These are phyloP conservation scores for Croton setiger DNA, from an alignment of 441 rosid genomes.

Conservation along the genomic window DNA sequence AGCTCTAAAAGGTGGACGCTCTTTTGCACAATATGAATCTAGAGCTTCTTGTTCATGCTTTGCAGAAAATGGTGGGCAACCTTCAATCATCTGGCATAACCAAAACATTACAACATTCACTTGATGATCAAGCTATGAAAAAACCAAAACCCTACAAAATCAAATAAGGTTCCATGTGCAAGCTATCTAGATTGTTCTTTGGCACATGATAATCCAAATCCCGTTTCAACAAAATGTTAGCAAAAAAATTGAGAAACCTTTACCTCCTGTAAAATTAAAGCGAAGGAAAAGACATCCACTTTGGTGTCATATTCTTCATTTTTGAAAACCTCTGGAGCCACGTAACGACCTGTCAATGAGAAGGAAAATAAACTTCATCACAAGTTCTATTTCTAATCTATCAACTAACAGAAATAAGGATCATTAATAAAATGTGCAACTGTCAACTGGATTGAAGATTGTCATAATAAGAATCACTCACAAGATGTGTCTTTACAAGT, in stretches of 20 bases:
- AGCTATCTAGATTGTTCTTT: too few relatives aligned
- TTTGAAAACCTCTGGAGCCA: slow-evolving; percentile 87
- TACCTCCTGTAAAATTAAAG: slow-evolving; percentile 92
- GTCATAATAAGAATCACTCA: slow-evolving; percentile 37
- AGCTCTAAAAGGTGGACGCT: slow-evolving; percentile 72
- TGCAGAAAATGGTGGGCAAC: slow-evolving; percentile 62
- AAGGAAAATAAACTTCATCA: slow-evolving; percentile 16
- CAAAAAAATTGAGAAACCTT: slow-evolving; percentile 9
- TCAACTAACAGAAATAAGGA: neutral
- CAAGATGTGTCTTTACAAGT: slow-evolving; percentile 62
- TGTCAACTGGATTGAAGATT: neutral
- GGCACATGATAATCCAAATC: too few relatives aligned
- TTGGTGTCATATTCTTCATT: slow-evolving; percentile 80
- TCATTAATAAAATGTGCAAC: neutral
- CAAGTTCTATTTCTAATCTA: slow-evolving; percentile 1
- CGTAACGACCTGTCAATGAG: slow-evolving; percentile 63
- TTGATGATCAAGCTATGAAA: neutral
- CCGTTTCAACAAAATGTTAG: neutral
- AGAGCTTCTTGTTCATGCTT: slow-evolving; percentile 67
- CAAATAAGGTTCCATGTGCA: neutral
- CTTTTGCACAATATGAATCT: slow-evolving; percentile 42
- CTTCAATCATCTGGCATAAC: slow-evolving; percentile 76
- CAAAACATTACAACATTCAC: slow-evolving; percentile 19
- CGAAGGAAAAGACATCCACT: slow-evolving; percentile 95
- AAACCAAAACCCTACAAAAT: neutral